Percentiles rank a stretch among this genome's conserved stretches.
Conservation (phyloP, 1,284 basidiomycete species). For the Phaffia rhodozyma region DNA sequence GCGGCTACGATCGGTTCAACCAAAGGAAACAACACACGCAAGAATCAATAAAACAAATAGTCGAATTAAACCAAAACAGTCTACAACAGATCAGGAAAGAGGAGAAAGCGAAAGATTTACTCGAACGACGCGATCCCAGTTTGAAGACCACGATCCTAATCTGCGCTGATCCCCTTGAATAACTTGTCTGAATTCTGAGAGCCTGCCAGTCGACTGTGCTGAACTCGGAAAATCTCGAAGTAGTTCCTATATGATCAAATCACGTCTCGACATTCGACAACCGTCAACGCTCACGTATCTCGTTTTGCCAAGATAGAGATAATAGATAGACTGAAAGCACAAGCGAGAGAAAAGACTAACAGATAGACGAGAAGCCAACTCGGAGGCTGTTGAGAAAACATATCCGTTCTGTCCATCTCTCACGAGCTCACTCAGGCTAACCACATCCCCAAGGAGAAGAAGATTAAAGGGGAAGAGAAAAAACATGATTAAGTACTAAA, state of each 20-base stretch:
- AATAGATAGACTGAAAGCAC: neutral
- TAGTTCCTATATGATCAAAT: neutral
- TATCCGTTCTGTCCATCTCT: slow-evolving; percentile 69
- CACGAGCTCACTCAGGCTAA: slow-evolving; percentile 74
- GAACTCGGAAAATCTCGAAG: slow-evolving; percentile 8
- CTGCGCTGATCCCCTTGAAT: neutral
- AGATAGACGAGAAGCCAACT: slow-evolving; percentile 61
- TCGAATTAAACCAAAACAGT: too few species aligned
- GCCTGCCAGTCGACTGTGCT: neutral
- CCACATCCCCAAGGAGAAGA: neutral
- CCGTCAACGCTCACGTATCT: too few species aligned
- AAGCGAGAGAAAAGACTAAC: slow-evolving; percentile 36
- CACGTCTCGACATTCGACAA: too few species aligned
- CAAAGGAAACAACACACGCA: too few species aligned
- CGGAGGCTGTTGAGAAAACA: slow-evolving; percentile 55
- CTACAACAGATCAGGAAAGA: too few species aligned
- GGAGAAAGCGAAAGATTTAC: too few species aligned
- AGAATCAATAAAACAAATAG: too few species aligned
- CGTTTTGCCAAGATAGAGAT: neutral
- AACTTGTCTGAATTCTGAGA: neutral
- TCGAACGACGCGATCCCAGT: slow-evolving; percentile 14
- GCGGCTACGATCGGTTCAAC: neutral
- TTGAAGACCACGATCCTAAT: slow-evolving; percentile 11
- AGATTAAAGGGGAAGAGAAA: neutral
- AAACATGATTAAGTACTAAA: neutral